phyloP scores from a whole-genome alignment of 1,139 yeast species.

The Saccharomyces hybrid region DNA sequence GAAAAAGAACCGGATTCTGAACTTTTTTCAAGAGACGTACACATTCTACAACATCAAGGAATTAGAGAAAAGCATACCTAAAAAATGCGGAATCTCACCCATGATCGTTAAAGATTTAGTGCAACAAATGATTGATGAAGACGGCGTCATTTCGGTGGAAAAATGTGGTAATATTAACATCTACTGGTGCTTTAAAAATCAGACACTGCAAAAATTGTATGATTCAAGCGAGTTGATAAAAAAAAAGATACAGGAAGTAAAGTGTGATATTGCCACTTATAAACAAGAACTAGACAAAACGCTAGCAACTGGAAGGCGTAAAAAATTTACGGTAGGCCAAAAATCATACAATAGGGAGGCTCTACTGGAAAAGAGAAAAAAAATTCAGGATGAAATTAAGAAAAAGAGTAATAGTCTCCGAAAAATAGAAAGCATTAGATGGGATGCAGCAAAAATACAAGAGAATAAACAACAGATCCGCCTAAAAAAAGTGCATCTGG shows the following conservation, averaged over 20 bases:
- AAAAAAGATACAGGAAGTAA: slow-evolving; percentile 9
- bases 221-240: slow-evolving; percentile 10
- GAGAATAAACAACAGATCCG: slow-evolving; percentile 7
- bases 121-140: slow-evolving; percentile 41
- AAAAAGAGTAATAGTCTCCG: slow-evolving; percentile 6
- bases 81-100: slow-evolving; percentile 37
- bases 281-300: neutral
- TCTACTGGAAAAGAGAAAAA: slow-evolving; percentile 7
- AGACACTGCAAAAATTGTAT: slow-evolving; percentile 29
- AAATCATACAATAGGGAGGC: slow-evolving; percentile 5
- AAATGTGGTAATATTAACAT: slow-evolving; percentile 49
- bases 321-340: slow-evolving; percentile 1
- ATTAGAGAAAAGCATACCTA: slow-evolving; percentile 42
- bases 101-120: slow-evolving; percentile 47
- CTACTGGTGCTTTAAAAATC: slow-evolving; percentile 47
- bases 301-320: slow-evolving; percentile 1
- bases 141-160: slow-evolving; percentile 41
- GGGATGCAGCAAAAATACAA: slow-evolving; percentile 15
- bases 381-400: slow-evolving; percentile 6
- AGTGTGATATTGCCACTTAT: slow-evolving; percentile 8
- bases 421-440: slow-evolving; percentile 10
- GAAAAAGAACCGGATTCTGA: slow-evolving; percentile 35
- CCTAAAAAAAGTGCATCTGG: slow-evolving; percentile 10
- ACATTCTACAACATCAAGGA: slow-evolving; percentile 46
- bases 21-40: slow-evolving; percentile 38